Evolutionary conservation across 2,329 filamentous ascomycete species (phyloP).

Genomic region (Trichophyton equinum): DNA sequence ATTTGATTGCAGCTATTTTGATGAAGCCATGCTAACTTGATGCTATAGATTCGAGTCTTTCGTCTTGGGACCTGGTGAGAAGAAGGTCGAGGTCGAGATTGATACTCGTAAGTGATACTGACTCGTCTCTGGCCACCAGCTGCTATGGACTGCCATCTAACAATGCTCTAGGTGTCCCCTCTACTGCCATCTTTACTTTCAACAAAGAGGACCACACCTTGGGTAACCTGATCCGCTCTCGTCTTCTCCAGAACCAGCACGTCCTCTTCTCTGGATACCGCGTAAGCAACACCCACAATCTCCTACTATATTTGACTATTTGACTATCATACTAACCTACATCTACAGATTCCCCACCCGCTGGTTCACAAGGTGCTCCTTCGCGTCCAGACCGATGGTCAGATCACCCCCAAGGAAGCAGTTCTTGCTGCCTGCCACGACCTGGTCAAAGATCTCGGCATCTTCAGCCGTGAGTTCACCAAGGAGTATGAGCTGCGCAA

Average conservation of each 20-base stretch:
- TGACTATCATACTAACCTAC: conserved; percentile 13
- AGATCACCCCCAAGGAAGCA: conserved; percentile 77
- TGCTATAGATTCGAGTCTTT: conserved; percentile 75
- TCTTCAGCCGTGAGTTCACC: conserved; percentile 75
- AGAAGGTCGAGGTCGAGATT: conserved; percentile 78
- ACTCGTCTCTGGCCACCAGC: background rate
- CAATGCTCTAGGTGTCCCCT: conserved; percentile 58
- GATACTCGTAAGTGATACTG: conserved; percentile 63
- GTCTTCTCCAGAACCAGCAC: conserved; percentile 71
- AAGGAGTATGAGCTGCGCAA: conserved; percentile 83
- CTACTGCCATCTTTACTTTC: conserved; percentile 88
- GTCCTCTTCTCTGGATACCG: conserved; percentile 91
- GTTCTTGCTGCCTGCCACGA: conserved; percentile 69
- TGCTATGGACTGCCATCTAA: background rate
- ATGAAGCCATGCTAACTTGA: background rate
- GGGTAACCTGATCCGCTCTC: conserved; percentile 74
- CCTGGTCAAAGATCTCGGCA: conserved; percentile 67
- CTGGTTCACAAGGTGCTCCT: conserved; percentile 49
- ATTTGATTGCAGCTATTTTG: too few species aligned
- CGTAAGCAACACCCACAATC: conserved; percentile 37
- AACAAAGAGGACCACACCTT: conserved; percentile 96
- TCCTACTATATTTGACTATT: conserved; percentile 20
- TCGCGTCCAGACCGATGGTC: conserved; percentile 84
- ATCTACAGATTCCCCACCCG: conserved; percentile 31
- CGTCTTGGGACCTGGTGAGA: conserved; percentile 73